A percentile compares a stretch with the other conserved stretches of the same genome.
phyloP scores from a whole-genome alignment of 2,329 filamentous ascomycete species.

The Diaporthe sp. region DNA sequence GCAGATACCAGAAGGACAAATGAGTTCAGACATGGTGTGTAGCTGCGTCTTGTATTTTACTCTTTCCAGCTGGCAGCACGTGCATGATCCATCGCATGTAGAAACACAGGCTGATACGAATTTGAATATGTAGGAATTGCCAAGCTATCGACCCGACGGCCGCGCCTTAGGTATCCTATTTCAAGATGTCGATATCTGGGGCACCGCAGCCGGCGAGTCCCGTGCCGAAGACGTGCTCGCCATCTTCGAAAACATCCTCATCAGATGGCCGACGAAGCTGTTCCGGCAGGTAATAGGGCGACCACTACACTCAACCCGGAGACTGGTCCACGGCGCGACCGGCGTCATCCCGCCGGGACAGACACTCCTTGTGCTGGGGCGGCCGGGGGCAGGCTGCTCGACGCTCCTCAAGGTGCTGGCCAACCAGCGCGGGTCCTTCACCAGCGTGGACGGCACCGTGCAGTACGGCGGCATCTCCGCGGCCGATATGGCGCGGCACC shows the following conservation, averaged over 20 bases:
- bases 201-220: background rate
- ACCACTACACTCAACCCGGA: background rate
- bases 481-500: constrained; percentile 37
- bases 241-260: background rate
- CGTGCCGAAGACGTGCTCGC: background rate
- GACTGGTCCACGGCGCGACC: background rate
- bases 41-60: background rate
- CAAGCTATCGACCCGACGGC: background rate
- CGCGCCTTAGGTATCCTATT: background rate
- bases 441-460: constrained; percentile 41
- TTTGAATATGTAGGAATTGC: background rate
- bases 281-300: background rate
- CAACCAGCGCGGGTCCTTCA: constrained; percentile 43
- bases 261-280: background rate
- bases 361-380: constrained; percentile 44
- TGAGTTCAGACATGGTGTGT: background rate
- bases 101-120: background rate
- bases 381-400: constrained; percentile 46
- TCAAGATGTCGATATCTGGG: constrained; percentile 10
- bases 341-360: background rate
- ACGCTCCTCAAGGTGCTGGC: constrained; percentile 44
- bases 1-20: too few relatives aligned
- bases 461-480: constrained; percentile 42
- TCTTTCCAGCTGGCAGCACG: background rate
- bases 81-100: background rate